phyloP scores from a whole-genome alignment of 2,329 filamentous ascomycete genomes.

The Hymenoscyphus repandus region DNA sequence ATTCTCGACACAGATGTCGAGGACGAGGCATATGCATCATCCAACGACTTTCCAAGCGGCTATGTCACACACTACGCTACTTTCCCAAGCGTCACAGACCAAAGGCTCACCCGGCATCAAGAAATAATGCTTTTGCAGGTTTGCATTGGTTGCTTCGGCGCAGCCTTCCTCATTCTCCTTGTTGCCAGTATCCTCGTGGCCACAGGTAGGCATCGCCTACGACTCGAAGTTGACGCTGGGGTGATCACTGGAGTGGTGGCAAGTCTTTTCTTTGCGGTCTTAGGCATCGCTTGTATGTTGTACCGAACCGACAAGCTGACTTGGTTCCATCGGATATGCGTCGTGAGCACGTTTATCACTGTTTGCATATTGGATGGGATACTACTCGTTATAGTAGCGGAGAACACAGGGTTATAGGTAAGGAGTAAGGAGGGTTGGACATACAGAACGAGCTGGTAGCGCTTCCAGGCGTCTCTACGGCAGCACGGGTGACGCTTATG shows the following conservation, averaged over 20 bases:
- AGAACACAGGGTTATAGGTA: conserved; percentile 27
- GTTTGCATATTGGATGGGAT: conserved; percentile 47
- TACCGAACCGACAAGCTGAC: conserved; percentile 43
- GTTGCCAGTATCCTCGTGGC: conserved; percentile 61
- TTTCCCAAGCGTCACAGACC: conserved; percentile 46
- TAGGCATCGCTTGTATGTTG: conserved; percentile 54
- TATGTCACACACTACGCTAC: conserved; percentile 51
- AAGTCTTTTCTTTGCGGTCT: conserved; percentile 58
- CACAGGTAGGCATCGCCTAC: conserved; percentile 62
- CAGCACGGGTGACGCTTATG: not conserved
- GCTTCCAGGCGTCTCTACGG: not conserved
- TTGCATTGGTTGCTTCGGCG: conserved; percentile 49
- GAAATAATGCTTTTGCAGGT: conserved; percentile 52
- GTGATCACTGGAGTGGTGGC: conserved; percentile 64
- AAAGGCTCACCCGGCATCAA: conserved; percentile 44
- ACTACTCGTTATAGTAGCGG: conserved; percentile 46
- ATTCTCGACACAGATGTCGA: conserved; percentile 36
- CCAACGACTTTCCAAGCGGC: conserved; percentile 40
- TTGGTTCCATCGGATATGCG: conserved; percentile 39
- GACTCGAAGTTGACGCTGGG: conserved; percentile 68
- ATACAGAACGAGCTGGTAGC: too few relatives aligned
- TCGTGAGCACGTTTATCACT: conserved; percentile 39
- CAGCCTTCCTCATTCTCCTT: conserved; percentile 57
- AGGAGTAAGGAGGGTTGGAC: not conserved
- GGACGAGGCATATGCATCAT: conserved; percentile 48